Conservation (phyloP, 805 yeast genomes). For the Barnettozyma populi region DNA sequence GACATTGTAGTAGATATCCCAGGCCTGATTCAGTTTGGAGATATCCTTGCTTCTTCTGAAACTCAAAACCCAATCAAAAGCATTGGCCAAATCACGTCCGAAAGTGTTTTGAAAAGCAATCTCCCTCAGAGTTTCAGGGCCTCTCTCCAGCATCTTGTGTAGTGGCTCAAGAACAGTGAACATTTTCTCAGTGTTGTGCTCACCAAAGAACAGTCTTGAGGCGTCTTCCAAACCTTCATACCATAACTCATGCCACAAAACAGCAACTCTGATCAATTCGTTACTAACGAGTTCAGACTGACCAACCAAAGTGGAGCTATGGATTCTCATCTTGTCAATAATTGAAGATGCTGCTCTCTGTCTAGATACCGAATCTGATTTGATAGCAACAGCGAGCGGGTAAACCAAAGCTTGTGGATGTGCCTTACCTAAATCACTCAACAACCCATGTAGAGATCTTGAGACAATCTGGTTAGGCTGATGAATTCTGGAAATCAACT, state of each 20-base stretch:
- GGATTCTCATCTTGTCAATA: conserved; percentile 86
- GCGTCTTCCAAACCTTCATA: conserved; percentile 97
- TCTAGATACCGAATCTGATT: conserved; percentile 84
- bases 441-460: conserved; percentile 67
- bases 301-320: conserved; percentile 77
- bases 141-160: conserved; percentile 75
- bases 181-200: conserved; percentile 93
- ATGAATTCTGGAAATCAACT: conserved; percentile 91
- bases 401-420: conserved; percentile 97
- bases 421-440: conserved; percentile 85
- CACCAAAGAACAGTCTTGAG: conserved; percentile 87
- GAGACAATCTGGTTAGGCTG: conserved; percentile 88
- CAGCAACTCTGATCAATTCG: conserved; percentile 91
- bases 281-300: conserved; percentile 93
- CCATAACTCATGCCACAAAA: conserved; percentile 97
- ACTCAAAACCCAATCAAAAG: conserved; percentile 87
- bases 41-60: conserved; percentile 81
- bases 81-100: conserved; percentile 89
- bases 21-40: conserved; percentile 89
- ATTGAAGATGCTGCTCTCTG: conserved; percentile 89
- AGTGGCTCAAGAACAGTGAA: conserved; percentile 84
- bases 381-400: conserved; percentile 92
- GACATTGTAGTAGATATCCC: conserved; percentile 94
- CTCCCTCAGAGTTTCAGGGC: conserved; percentile 91
- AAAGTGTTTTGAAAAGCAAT: conserved; percentile 88